phyloP scores from a whole-genome alignment of 2,329 filamentous ascomycete genomes.

The Ophiostoma himal-ulmi region DNA sequence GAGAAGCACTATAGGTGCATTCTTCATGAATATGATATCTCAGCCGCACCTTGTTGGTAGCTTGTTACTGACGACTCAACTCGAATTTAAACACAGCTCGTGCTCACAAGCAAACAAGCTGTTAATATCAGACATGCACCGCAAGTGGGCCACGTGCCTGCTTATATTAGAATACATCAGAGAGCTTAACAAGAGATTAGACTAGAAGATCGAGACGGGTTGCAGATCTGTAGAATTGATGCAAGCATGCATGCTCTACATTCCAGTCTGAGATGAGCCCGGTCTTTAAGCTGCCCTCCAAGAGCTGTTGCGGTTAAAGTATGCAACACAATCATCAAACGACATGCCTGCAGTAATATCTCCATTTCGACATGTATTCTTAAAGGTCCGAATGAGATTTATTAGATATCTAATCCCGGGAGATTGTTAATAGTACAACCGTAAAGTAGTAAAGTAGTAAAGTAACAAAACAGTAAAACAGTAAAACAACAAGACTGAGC shows the following conservation, averaged over 20 bases:
- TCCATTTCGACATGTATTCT: neutral
- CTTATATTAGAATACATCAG: neutral
- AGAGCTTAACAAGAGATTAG: neutral
- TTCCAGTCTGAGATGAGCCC: slow-evolving; percentile 8
- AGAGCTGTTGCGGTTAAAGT: neutral
- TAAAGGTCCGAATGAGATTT: neutral
- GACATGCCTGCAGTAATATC: neutral
- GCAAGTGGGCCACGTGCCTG: slow-evolving; percentile 12
- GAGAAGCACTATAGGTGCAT: slow-evolving; percentile 12
- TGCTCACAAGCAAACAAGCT: neutral
- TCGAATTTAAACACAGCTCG: neutral
- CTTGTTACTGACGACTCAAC: neutral
- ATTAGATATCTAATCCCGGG: neutral
- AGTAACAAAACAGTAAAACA: neutral
- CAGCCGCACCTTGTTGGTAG: neutral
- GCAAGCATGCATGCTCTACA: neutral
- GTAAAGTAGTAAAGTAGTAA: neutral
- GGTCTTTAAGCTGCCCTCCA: neutral
- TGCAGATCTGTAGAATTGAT: neutral
- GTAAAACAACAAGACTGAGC: neutral
- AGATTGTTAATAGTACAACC: neutral
- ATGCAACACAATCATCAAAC: neutral
- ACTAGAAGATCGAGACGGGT: neutral
- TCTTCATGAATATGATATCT: too few species aligned
- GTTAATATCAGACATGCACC: neutral